Conservation (phyloP, 2,329 filamentous ascomycete species). For the Bipolaris gigantea region DNA sequence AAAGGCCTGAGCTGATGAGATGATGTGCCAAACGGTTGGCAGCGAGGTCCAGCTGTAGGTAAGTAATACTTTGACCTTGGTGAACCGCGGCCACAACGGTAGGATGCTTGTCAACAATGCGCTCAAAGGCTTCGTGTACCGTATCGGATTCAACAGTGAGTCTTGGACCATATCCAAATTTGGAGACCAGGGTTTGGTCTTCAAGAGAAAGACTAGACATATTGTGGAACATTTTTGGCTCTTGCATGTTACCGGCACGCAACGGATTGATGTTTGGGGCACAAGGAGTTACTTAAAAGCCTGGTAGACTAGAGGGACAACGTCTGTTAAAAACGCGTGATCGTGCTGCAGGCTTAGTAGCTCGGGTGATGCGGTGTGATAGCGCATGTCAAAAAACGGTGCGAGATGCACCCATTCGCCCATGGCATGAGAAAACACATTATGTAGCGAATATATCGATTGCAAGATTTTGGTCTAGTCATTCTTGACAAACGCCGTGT, state of each 20-base stretch:
- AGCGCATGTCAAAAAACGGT: constrained; percentile 5
- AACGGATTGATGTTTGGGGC: not conserved
- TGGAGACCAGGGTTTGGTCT: constrained; percentile 4
- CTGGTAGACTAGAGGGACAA: not conserved
- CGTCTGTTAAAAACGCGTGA: not conserved
- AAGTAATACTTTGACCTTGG: constrained; percentile 26
- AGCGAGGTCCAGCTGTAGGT: constrained; percentile 32
- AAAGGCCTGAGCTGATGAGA: constrained; percentile 33
- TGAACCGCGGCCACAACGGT: constrained; percentile 3
- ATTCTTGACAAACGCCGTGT: not conserved
- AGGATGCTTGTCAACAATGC: constrained; percentile 5
- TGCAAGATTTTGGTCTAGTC: not conserved
- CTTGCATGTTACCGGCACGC: not conserved
- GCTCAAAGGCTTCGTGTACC: constrained; percentile 8
- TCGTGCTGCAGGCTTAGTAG: not conserved
- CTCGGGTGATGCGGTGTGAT: not conserved
- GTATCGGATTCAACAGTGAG: not conserved
- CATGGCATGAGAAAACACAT: not conserved
- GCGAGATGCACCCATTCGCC: not conserved
- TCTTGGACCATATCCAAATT: constrained; percentile 2
- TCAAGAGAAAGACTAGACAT: constrained; percentile 1
- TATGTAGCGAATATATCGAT: not conserved
- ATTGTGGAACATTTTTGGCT: not conserved
- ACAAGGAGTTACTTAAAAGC: not conserved
- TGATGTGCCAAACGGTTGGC: constrained; percentile 39